phyloP scores from a whole-genome alignment of 306 rosid genomes.

The Ammopiptanthus mongolicus region DNA sequence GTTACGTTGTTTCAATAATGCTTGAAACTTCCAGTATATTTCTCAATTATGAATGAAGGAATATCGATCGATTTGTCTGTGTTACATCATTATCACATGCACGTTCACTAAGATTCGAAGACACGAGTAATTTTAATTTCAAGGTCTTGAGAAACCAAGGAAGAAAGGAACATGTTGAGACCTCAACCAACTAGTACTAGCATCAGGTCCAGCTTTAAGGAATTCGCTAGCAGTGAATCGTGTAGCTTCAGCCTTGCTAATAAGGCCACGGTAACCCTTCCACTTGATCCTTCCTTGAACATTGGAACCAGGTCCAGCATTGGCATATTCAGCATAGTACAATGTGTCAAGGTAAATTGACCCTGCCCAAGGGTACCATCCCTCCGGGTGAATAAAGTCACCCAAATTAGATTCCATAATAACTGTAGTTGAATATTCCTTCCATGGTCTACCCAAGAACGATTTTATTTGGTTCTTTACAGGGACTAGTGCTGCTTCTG shows the following conservation, averaged over 20 bases:
- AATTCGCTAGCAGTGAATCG: conserved; percentile 31
- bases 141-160: background rate
- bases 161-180: conserved; percentile 11
- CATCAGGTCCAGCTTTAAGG: background rate
- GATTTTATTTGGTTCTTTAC: conserved; percentile 28
- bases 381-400: conserved; percentile 42
- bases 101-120: too few relatives aligned
- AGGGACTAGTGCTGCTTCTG: conserved; percentile 34
- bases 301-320: conserved; percentile 53
- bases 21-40: too few relatives aligned
- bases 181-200: conserved; percentile 27
- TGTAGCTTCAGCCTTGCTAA: conserved; percentile 33
- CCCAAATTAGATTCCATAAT: conserved; percentile 51
- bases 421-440: conserved; percentile 36
- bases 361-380: conserved; percentile 43
- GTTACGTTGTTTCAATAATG: too few relatives aligned
- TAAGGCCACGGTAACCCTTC: conserved; percentile 36
- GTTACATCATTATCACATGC: too few relatives aligned
- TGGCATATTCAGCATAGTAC: conserved; percentile 49
- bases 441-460: conserved; percentile 72
- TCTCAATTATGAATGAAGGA: too few relatives aligned
- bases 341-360: conserved; percentile 7
- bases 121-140: background rate
- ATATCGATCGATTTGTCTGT: too few relatives aligned
- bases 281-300: conserved; percentile 41